These are phyloP conservation scores for Nemophila menziesii DNA, from an alignment of 257 asterid genomes.

Conservation along the genomic window DNA sequence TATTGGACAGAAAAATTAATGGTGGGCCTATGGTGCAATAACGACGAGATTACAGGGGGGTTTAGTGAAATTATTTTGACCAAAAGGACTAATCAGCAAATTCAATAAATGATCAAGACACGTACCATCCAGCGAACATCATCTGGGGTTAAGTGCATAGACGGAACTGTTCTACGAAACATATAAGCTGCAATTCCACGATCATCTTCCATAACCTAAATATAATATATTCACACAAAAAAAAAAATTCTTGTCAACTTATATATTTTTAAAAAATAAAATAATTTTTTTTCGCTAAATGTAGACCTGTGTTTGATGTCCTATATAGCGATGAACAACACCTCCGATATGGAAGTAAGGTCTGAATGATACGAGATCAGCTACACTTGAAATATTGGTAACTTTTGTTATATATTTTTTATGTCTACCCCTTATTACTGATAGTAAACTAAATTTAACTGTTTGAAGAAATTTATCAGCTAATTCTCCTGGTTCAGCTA, in stretches of 20 bases:
- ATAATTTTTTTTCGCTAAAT: too few relatives aligned
- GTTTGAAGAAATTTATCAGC: conserved; percentile 86
- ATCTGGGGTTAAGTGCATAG: conserved; percentile 69
- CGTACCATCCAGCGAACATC: conserved; percentile 94
- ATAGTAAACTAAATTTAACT: conserved; percentile 70
- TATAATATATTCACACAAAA: conserved; percentile 12
- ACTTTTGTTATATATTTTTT: conserved; percentile 63
- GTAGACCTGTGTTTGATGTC: conserved; percentile 90
- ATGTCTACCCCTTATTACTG: conserved; percentile 66
- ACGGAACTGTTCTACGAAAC: conserved; percentile 99
- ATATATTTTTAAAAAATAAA: neutral
- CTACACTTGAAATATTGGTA: conserved; percentile 56
- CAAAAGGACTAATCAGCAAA: conserved; percentile 4
- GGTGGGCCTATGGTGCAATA: too few relatives aligned
- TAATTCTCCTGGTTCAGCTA: conserved; percentile 95
- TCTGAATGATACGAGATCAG: conserved; percentile 69
- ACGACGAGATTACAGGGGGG: too few relatives aligned
- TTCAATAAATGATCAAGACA: neutral
- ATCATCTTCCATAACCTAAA: conserved; percentile 97
- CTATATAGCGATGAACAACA: conserved; percentile 93
- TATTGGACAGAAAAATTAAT: too few relatives aligned
- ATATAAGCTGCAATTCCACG: conserved; percentile 92
- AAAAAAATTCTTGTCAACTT: conserved; percentile 10
- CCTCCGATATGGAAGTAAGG: conserved; percentile 97
- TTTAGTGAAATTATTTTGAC: too few relatives aligned